Evolutionary conservation across 2,329 filamentous ascomycete species (phyloP).

Genomic region (Arthroderma sp.): DNA sequence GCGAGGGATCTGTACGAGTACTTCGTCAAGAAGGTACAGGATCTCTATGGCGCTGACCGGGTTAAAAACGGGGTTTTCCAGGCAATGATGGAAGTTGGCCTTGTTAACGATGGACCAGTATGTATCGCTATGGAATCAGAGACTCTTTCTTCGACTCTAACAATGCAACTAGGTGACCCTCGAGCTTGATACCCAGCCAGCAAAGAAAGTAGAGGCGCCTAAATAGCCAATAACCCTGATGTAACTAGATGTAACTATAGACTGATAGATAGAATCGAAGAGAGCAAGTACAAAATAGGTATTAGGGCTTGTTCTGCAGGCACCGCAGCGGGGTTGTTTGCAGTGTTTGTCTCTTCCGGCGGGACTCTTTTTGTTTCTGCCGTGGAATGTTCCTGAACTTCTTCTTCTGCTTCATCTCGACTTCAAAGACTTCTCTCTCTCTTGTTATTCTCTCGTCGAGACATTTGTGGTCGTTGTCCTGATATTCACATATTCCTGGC

Average conservation of each 20-base stretch:
- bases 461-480: no score
- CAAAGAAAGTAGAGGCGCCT: slow-evolving; percentile 4
- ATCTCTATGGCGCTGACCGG: slow-evolving; percentile 55
- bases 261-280: no score
- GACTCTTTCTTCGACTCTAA: background rate
- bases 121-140: slow-evolving; percentile 3
- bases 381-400: slow-evolving; percentile 32
- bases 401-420: slow-evolving; percentile 6
- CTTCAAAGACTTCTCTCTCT: no score
- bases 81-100: slow-evolving; percentile 94
- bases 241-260: background rate
- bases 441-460: no score
- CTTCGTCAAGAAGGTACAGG: slow-evolving; percentile 65
- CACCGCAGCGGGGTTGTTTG: slow-evolving; percentile 10
- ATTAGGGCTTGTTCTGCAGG: slow-evolving; percentile 8
- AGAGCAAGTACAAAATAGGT: background rate
- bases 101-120: slow-evolving; percentile 68
- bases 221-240: background rate
- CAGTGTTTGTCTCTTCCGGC: slow-evolving; percentile 9
- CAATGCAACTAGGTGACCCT: slow-evolving; percentile 26
- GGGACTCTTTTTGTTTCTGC: no score
- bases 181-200: slow-evolving; percentile 33
- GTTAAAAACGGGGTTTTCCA: slow-evolving; percentile 96
- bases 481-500: no score
- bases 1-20: slow-evolving; percentile 71